Evolutionary conservation across 371 early-diverging fungal genomes (phyloP), one percentile per base, ranked within the genome.

Genomic region (Umbelopsis sp.): DNA sequence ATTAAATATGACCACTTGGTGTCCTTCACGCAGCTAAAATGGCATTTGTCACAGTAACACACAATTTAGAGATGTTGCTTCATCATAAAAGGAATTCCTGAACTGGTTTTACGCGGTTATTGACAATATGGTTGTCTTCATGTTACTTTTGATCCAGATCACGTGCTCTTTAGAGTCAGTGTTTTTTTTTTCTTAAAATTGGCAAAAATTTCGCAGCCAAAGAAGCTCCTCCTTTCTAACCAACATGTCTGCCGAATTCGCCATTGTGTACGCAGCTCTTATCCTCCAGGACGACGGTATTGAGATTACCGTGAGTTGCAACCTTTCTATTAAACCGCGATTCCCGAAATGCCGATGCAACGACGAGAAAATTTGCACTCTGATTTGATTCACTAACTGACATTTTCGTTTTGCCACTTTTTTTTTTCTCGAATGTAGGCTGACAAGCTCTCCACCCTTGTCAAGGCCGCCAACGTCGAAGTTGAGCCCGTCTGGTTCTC

Each of bases 271-370:
- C 93, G 97, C 99, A 72, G 92, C 99, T 68, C 94, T 98, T 81
- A 97, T 97, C 92, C 96, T 98, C 80, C 90, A 94, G 85, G 99
- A 98, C 85, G 98, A 96, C 83, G 89, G 92, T 78, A 86, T 96
- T 83, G 98, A 94, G 76, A 93, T 98, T 91, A 93, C 97, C 71
- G 97, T 96, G 90, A 85, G 93, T 89, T 69, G 16, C 29, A 16
- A 48, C 48, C 48, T 48, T 48, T 48, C 20, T 18, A n/a, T 48
- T 14, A 3, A 48, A 20, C 48, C 6, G 16, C 48, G 7, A 48
- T 48, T 48, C 1, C 18, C 18, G 8, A 6, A 18, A 16, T 48
- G 20, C 48, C 48, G 20, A n/a, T 16, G 20, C 20, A n/a, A 48
- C 16, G 48, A 20, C 41, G 10, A 41, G 41, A 41, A 12, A 41